Evolutionary conservation across 345 rosid genomes (phyloP).

Genomic region (Moricandia arvensis): DNA sequence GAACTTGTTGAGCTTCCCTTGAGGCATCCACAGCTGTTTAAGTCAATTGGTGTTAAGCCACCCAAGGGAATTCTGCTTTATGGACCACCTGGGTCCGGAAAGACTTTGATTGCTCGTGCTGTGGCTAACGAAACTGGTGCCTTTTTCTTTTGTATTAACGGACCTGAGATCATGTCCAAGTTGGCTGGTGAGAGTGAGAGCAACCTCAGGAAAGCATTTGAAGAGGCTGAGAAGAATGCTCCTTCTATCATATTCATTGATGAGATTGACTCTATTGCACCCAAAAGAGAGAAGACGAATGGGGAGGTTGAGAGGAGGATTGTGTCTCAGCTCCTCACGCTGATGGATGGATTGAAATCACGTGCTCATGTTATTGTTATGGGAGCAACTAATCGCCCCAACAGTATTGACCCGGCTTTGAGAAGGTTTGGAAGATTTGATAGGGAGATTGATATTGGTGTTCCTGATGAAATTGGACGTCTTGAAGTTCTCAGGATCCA

Average conservation of each 20-base stretch:
- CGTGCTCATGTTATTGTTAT: slow-evolving; percentile 97
- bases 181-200: slow-evolving; percentile 99
- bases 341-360: slow-evolving; percentile 93
- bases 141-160: slow-evolving; percentile 93
- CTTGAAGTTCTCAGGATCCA: slow-evolving; percentile 97
- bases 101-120: slow-evolving; percentile 95
- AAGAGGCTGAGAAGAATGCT: slow-evolving; percentile 98
- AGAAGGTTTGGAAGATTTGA: slow-evolving; percentile 97
- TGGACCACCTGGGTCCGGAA: slow-evolving; percentile 89
- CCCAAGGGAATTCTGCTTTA: slow-evolving; percentile 92
- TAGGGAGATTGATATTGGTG: slow-evolving; percentile 93
- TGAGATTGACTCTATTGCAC: slow-evolving; percentile 96
- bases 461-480: slow-evolving; percentile 96
- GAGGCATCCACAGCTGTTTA: slow-evolving; percentile 94
- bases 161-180: slow-evolving; percentile 96
- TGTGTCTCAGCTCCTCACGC: slow-evolving; percentile 89
- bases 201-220: slow-evolving; percentile 95
- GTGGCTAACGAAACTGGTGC: slow-evolving; percentile 99
- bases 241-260: slow-evolving; percentile 94
- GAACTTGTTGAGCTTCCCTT: slow-evolving; percentile 94
- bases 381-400: slow-evolving; percentile 98
- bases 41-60: slow-evolving; percentile 98
- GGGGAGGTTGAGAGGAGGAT: slow-evolving; percentile 99
- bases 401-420: slow-evolving; percentile 91
- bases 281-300: slow-evolving; percentile 92